These are phyloP conservation scores for Amanita molliuscula DNA, from an alignment of 768 basidiomycete species.

Conservation along the genomic window DNA sequence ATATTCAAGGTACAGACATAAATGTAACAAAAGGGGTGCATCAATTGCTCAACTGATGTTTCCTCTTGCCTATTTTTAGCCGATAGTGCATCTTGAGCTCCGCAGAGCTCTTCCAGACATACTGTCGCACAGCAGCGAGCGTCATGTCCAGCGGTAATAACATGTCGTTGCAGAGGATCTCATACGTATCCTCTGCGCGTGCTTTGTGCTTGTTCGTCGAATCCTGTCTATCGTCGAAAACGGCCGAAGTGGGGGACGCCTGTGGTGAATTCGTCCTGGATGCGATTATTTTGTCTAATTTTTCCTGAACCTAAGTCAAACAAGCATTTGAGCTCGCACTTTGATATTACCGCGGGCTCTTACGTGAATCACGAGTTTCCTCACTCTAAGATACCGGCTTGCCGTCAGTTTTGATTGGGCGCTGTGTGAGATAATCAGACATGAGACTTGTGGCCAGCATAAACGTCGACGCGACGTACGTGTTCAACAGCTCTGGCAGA, in stretches of 20 bases:
- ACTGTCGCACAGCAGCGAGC: constrained; percentile 84
- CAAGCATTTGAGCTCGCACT: background rate
- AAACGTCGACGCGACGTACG: constrained; percentile 48
- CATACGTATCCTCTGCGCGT: constrained; percentile 62
- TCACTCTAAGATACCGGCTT: constrained; percentile 72
- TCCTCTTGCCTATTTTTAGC: constrained; percentile 18
- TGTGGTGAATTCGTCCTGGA: constrained; percentile 11
- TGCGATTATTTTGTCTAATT: constrained; percentile 40
- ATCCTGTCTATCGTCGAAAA: background rate
- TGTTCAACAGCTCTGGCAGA: constrained; percentile 76
- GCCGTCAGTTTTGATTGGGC: constrained; percentile 84
- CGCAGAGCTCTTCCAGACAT: constrained; percentile 68
- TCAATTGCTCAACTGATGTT: background rate
- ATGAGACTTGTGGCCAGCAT: background rate
- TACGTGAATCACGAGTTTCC: constrained; percentile 79
- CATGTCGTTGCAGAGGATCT: constrained; percentile 83
- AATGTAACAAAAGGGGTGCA: background rate
- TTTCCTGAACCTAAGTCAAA: constrained; percentile 64
- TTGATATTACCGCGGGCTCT: constrained; percentile 15
- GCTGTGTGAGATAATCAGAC: constrained; percentile 19
- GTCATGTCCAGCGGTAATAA: constrained; percentile 82
- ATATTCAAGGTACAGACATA: background rate
- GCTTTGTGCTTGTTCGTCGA: constrained; percentile 3
- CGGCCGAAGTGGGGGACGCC: background rate
- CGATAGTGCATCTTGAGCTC: constrained; percentile 78